These are phyloP conservation scores for Cordyceps fumosorosea DNA, from an alignment of 2,329 filamentous ascomycete genomes.

Conservation along the genomic window DNA sequence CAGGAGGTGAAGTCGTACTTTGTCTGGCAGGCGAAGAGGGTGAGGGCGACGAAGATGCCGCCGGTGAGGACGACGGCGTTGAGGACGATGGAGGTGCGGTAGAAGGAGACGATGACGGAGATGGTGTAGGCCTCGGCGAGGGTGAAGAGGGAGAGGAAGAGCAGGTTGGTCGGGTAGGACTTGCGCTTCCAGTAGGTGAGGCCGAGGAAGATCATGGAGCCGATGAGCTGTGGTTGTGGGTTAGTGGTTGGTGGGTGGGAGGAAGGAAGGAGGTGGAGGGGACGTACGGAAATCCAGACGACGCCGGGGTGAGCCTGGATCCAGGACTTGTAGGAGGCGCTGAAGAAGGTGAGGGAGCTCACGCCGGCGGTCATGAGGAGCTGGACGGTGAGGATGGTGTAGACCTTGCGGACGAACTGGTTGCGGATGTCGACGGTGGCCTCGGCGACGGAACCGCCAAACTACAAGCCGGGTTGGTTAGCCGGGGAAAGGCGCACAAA, in stretches of 20 bases:
- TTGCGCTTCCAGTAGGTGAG: constrained; percentile 94
- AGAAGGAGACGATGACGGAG: constrained; percentile 88
- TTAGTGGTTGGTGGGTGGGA: neutral
- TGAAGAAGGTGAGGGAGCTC: constrained; percentile 82
- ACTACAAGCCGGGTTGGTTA: constrained; percentile 40
- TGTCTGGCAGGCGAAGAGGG: constrained; percentile 88
- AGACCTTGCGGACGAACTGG: constrained; percentile 96
- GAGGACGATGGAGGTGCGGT: constrained; percentile 74
- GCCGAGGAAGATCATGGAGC: constrained; percentile 75
- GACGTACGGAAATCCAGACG: constrained; percentile 71
- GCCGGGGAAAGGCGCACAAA: neutral
- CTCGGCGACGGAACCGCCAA: constrained; percentile 87
- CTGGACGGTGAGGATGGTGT: constrained; percentile 94
- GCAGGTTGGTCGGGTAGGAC: constrained; percentile 87
- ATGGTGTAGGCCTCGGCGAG: constrained; percentile 89
- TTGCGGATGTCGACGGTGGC: constrained; percentile 93
- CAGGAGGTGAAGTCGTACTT: constrained; percentile 98
- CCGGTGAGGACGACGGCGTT: constrained; percentile 85
- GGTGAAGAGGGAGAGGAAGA: constrained; percentile 89
- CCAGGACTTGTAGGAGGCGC: constrained; percentile 70
- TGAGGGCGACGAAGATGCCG: constrained; percentile 72
- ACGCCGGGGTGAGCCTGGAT: constrained; percentile 78
- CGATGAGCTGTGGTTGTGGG: constrained; percentile 51
- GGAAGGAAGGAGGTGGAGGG: neutral
- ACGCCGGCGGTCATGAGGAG: constrained; percentile 77